phyloP scores from a whole-genome alignment of 202 grass and related monocot species.

The Eragrostis tef region DNA sequence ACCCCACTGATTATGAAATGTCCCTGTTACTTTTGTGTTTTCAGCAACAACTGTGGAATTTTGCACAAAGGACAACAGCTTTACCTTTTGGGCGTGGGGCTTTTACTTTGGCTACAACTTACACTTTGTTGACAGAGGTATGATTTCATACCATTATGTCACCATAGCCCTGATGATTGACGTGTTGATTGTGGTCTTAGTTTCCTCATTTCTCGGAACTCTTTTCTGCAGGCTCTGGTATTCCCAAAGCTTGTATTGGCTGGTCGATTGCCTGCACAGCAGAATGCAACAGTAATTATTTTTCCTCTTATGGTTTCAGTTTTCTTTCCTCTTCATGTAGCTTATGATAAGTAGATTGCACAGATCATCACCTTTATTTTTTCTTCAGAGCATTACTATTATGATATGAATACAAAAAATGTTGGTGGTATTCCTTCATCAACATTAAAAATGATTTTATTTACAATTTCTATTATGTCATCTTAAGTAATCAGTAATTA shows the following conservation, averaged over 20 bases:
- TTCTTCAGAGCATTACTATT: constrained; percentile 9
- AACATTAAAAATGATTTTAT: constrained; percentile 5
- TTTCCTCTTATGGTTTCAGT: constrained; percentile 30
- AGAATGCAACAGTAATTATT: constrained; percentile 81
- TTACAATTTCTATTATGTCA: constrained; percentile 11
- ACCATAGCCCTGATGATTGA: constrained; percentile 28
- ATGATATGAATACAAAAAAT: constrained; percentile 14
- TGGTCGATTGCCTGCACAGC: constrained; percentile 91
- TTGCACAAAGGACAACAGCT: constrained; percentile 96
- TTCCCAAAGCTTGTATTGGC: constrained; percentile 93
- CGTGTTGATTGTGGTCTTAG: constrained; percentile 11
- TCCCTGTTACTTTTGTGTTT: constrained; percentile 41
- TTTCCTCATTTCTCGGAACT: constrained; percentile 27
- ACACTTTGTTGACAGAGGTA: constrained; percentile 93
- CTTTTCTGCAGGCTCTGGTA: constrained; percentile 69
- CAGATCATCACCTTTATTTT: constrained; percentile 12
- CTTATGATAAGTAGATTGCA: constrained; percentile 9
- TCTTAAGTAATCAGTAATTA: background rate
- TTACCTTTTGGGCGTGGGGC: constrained; percentile 92
- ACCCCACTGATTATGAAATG: constrained; percentile 22
- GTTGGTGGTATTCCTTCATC: constrained; percentile 21
- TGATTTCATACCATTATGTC: constrained; percentile 16
- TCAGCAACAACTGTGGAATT: constrained; percentile 97
- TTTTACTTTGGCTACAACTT: constrained; percentile 94
- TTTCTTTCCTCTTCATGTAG: background rate